Evolutionary conservation across 2,329 filamentous ascomycete species (phyloP).

Genomic region (Parafenestella ontariensis): DNA sequence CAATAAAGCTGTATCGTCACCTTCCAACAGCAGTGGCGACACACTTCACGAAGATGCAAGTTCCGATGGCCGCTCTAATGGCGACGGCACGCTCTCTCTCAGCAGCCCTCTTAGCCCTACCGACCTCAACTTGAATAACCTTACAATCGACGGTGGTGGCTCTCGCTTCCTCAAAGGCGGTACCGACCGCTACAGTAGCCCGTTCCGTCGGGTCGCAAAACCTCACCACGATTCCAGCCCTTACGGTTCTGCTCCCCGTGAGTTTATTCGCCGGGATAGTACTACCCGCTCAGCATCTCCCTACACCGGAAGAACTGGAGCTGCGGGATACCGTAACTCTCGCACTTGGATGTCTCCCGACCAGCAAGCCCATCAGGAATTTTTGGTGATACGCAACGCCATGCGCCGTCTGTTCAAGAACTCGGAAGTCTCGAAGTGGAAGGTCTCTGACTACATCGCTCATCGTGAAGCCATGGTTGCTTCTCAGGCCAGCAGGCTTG

Average conservation of each 20-base stretch:
- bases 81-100: conserved; percentile 2
- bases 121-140: conserved; percentile 16
- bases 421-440: conserved; percentile 44
- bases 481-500: conserved; percentile 21
- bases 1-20: conserved; percentile 2
- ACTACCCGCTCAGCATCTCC: conserved; percentile 2
- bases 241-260: neutral
- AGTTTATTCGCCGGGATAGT: neutral
- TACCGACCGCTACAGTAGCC: conserved; percentile 9
- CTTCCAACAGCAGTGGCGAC: conserved; percentile 17
- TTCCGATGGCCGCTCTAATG: conserved; percentile 7
- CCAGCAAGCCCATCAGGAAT: conserved; percentile 33
- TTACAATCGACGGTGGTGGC: conserved; percentile 11
- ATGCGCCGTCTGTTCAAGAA: conserved; percentile 46
- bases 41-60: conserved; percentile 20
- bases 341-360: conserved; percentile 38
- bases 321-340: conserved; percentile 21
- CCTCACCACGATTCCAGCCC: neutral
- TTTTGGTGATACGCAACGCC: conserved; percentile 40
- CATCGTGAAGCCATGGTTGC: conserved; percentile 38
- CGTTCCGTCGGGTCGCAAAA: conserved; percentile 10
- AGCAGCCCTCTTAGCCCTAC: conserved; percentile 18
- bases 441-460: conserved; percentile 38
- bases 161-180: neutral
- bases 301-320: conserved; percentile 5